phyloP scores from a whole-genome alignment of 108 stramenopile genomes.

The Cyclotella kingstonii region DNA sequence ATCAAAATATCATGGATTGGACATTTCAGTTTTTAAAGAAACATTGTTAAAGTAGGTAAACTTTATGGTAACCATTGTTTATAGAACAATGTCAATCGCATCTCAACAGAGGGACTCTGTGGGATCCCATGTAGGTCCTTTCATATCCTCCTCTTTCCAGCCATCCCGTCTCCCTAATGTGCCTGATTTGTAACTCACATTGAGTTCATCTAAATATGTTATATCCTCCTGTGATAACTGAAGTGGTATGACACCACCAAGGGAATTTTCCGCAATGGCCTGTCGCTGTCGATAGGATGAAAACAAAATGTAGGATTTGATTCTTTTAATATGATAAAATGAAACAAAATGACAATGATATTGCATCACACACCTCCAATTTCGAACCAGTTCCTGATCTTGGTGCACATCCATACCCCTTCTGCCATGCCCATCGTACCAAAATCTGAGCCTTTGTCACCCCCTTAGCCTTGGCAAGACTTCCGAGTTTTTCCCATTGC shows the following conservation, averaged over 20 bases:
- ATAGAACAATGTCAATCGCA: neutral
- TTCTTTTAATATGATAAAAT: neutral
- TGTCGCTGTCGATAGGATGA: constrained; percentile 15
- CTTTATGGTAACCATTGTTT: neutral
- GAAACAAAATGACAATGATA: neutral
- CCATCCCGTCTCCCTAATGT: constrained; percentile 74
- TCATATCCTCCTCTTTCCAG: constrained; percentile 68
- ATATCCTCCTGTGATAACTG: constrained; percentile 58
- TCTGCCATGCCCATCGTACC: constrained; percentile 75
- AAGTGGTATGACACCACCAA: constrained; percentile 51
- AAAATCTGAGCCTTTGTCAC: constrained; percentile 83
- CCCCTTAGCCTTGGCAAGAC: constrained; percentile 50
- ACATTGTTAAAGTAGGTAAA: neutral
- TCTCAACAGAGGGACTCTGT: constrained; percentile 33
- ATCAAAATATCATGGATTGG: constrained; percentile 26
- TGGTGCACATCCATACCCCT: constrained; percentile 70
- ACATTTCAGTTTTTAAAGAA: constrained; percentile 23
- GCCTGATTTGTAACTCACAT: constrained; percentile 56
- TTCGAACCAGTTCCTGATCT: constrained; percentile 58
- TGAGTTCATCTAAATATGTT: constrained; percentile 54
- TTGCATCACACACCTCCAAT: constrained; percentile 37
- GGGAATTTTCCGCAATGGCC: constrained; percentile 77
- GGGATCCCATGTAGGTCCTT: constrained; percentile 70
- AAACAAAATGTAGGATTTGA: too few relatives aligned
- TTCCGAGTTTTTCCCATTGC: constrained; percentile 56